These are phyloP conservation scores for Gamsiella multidivaricata DNA, from an alignment of 192 early-diverging fungal genomes.

Conservation along the genomic window DNA sequence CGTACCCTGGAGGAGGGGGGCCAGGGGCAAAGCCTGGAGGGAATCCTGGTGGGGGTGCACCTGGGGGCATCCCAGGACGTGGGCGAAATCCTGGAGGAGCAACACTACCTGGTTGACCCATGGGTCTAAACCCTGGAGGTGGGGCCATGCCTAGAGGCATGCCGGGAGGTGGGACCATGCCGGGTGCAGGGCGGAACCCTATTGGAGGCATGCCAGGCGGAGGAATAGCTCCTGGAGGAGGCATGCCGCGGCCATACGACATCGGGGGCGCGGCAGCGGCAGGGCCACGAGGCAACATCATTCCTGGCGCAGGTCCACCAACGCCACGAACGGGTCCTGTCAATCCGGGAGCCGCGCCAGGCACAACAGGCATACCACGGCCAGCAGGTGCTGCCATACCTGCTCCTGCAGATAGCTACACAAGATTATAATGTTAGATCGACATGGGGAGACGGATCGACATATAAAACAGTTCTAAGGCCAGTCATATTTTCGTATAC, in stretches of 20 bases:
- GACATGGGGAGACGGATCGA: too few relatives aligned
- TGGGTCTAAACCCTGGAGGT: slow-evolving; percentile 63
- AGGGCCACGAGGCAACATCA: slow-evolving; percentile 86
- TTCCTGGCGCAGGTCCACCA: slow-evolving; percentile 91
- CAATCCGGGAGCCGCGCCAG: slow-evolving; percentile 68
- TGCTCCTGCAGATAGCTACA: slow-evolving; percentile 31
- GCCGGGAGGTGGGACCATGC: slow-evolving; percentile 32
- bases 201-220: slow-evolving; percentile 68
- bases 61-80: slow-evolving; percentile 60
- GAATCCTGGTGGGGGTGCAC: slow-evolving; percentile 58
- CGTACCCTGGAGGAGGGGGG: slow-evolving; percentile 54
- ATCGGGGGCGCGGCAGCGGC: slow-evolving; percentile 79
- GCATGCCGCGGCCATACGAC: slow-evolving; percentile 76
- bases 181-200: slow-evolving; percentile 63
- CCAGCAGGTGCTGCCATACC: slow-evolving; percentile 30
- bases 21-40: slow-evolving; percentile 60
- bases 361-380: slow-evolving; percentile 75
- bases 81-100: slow-evolving; percentile 74
- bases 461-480: not conserved
- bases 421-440: not conserved
- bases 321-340: slow-evolving; percentile 94
- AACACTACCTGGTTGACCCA: slow-evolving; percentile 46
- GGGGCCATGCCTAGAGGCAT: slow-evolving; percentile 62
- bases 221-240: slow-evolving; percentile 68
- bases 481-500: too few relatives aligned